phyloP scores from a whole-genome alignment of 257 asterid species.

The Ehretia macrophylla region DNA sequence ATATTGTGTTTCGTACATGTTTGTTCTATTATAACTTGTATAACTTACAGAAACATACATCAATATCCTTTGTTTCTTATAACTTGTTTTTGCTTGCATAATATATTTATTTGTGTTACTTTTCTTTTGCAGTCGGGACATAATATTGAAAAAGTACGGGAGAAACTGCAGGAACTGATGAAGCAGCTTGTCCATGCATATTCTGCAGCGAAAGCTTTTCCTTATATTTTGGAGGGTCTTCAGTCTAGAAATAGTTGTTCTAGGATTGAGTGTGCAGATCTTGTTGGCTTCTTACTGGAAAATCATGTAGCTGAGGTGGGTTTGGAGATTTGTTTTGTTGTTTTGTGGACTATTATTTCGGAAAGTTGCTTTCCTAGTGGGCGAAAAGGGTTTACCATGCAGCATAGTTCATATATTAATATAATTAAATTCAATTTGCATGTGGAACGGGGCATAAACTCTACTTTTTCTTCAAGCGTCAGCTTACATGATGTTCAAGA shows the following conservation, averaged over 20 bases:
- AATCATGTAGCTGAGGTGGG: slow-evolving; percentile 81
- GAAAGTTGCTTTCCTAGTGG: neutral
- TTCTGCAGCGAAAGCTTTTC: slow-evolving; percentile 89
- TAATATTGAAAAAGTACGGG: slow-evolving; percentile 89
- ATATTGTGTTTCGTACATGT: no score
- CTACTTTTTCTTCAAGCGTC: neutral
- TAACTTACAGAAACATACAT: no score
- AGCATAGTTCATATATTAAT: no score
- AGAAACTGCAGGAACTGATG: slow-evolving; percentile 88
- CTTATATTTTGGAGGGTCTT: slow-evolving; percentile 88
- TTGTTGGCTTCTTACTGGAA: slow-evolving; percentile 89
- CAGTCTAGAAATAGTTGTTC: slow-evolving; percentile 95
- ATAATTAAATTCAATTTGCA: neutral
- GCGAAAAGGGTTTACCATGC: no score
- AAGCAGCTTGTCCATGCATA: slow-evolving; percentile 68
- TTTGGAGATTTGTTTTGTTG: slow-evolving; percentile 4
- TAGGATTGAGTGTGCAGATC: slow-evolving; percentile 89
- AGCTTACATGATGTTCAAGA: neutral
- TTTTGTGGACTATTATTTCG: neutral
- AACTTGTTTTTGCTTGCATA: neutral
- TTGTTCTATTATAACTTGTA: no score
- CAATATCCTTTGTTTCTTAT: no score
- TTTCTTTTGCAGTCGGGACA: slow-evolving; percentile 85
- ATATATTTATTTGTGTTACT: neutral
- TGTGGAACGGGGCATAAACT: neutral